These are phyloP conservation scores for Hyparrhenia diplandra DNA, from an alignment of 176 grass and related monocot genomes.

Conservation along the genomic window DNA sequence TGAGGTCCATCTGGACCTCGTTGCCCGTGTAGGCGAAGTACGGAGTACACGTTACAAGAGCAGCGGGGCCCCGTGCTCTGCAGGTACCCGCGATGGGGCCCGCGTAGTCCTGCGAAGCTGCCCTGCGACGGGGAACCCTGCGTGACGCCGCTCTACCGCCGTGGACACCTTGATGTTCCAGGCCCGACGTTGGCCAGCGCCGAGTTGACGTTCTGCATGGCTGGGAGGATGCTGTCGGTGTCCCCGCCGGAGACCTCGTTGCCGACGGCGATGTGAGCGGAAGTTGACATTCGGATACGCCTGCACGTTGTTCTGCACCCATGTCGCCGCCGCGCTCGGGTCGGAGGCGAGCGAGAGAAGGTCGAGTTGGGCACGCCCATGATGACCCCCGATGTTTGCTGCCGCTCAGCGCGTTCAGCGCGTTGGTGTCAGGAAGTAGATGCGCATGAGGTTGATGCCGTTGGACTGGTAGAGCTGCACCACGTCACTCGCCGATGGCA, in stretches of 20 bases:
- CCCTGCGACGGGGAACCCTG: too few relatives aligned
- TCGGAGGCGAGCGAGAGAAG: conserved; percentile 26
- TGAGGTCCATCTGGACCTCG: conserved; percentile 8
- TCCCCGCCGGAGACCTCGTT: conserved; percentile 47
- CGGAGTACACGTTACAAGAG: conserved; percentile 57
- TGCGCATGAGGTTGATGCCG: conserved; percentile 31
- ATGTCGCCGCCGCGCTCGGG: not conserved
- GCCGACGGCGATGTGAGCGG: conserved; percentile 57
- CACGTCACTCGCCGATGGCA: conserved; percentile 30
- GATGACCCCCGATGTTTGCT: conserved; percentile 31
- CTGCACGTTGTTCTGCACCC: conserved; percentile 37
- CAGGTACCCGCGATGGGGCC: conserved; percentile 23
- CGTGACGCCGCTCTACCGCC: too few relatives aligned
- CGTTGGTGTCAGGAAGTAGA: conserved; percentile 20
- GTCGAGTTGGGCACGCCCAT: conserved; percentile 35
- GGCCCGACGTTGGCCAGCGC: not conserved
- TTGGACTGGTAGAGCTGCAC: conserved; percentile 34
- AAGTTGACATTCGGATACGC: conserved; percentile 22
- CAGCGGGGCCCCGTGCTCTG: conserved; percentile 39
- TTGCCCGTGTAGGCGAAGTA: conserved; percentile 45
- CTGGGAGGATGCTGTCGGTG: conserved; percentile 31
- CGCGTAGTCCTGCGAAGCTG: too few relatives aligned
- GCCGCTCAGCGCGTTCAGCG: conserved; percentile 32
- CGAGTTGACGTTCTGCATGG: conserved; percentile 37
- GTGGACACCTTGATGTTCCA: not conserved